phyloP scores from a whole-genome alignment of 2,329 filamentous ascomycete species.

The Fusarium verrucosum region DNA sequence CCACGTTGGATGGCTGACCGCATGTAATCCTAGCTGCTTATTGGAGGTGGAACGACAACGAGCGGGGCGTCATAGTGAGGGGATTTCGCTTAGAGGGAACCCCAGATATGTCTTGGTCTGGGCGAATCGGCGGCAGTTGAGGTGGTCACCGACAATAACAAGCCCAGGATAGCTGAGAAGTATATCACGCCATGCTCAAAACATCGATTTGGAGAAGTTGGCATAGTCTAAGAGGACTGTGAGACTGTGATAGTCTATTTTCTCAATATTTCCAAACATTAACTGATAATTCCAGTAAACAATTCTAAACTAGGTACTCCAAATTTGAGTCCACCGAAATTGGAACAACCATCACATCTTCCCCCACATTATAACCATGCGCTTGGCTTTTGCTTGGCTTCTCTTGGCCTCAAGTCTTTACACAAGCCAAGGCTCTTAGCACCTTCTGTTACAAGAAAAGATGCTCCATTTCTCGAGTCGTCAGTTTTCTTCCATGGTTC shows the following conservation, averaged over 20 bases:
- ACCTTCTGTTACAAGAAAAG: conserved; percentile 22
- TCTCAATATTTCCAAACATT: neutral
- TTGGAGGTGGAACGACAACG: neutral
- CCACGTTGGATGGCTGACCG: neutral
- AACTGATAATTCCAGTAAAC: neutral
- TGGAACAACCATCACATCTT: neutral
- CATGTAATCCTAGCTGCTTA: neutral
- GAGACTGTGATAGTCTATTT: rapidly evolving
- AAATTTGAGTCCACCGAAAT: neutral
- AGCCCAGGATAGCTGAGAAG: conserved; percentile 2
- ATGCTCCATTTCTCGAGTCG: neutral
- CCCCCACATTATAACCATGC: neutral
- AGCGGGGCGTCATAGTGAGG: too few relatives aligned
- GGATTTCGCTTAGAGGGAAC: neutral
- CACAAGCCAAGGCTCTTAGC: conserved; percentile 22
- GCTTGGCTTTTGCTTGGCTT: conserved; percentile 23
- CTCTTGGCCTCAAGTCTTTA: neutral
- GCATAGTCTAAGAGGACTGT: neutral
- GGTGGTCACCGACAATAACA: conserved; percentile 14
- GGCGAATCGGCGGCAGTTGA: conserved; percentile 15
- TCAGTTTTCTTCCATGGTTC: too few relatives aligned
- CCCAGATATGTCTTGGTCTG: conserved; percentile 6
- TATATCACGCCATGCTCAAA: neutral
- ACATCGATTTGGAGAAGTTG: neutral
- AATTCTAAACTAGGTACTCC: neutral